These are phyloP conservation scores for Plectosphaerella sp. DNA, from an alignment of 2,329 filamentous ascomycete genomes.

Conservation along the genomic window DNA sequence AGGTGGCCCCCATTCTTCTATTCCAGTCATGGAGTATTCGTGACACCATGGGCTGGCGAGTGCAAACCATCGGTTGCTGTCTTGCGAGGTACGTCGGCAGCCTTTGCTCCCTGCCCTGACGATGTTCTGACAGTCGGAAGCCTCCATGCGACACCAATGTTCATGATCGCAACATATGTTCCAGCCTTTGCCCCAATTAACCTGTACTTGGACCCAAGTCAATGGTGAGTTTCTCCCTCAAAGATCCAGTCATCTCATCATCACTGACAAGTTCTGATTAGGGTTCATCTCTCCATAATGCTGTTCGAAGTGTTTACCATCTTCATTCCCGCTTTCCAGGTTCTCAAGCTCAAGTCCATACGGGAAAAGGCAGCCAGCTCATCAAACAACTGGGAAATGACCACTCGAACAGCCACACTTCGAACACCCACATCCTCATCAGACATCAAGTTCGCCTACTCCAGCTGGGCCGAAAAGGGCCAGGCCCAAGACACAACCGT, in stretches of 20 bases:
- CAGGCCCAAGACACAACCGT: slow-evolving; percentile 15
- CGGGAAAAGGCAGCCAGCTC: slow-evolving; percentile 16
- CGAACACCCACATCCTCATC: slow-evolving; percentile 7
- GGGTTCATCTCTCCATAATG: slow-evolving; percentile 46
- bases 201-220: slow-evolving; percentile 42
- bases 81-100: slow-evolving; percentile 21
- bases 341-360: slow-evolving; percentile 18
- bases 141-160: slow-evolving; percentile 52
- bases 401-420: slow-evolving; percentile 16
- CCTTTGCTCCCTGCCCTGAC: background rate
- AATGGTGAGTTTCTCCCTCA: slow-evolving; percentile 36
- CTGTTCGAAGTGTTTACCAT: slow-evolving; percentile 52
- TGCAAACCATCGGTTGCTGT: slow-evolving; percentile 43
- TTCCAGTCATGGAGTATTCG: slow-evolving; percentile 48
- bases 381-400: slow-evolving; percentile 23
- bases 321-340: slow-evolving; percentile 39
- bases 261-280: slow-evolving; percentile 20
- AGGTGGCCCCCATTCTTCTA: slow-evolving; percentile 45
- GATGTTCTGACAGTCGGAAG: slow-evolving; percentile 18
- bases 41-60: slow-evolving; percentile 53
- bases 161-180: slow-evolving; percentile 43
- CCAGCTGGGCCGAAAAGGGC: slow-evolving; percentile 23
- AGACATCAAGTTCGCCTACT: slow-evolving; percentile 14
- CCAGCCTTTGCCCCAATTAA: slow-evolving; percentile 37
- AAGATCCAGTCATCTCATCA: background rate